These are phyloP conservation scores for Trametes elegans DNA, from an alignment of 768 basidiomycete species.

Conservation along the genomic window DNA sequence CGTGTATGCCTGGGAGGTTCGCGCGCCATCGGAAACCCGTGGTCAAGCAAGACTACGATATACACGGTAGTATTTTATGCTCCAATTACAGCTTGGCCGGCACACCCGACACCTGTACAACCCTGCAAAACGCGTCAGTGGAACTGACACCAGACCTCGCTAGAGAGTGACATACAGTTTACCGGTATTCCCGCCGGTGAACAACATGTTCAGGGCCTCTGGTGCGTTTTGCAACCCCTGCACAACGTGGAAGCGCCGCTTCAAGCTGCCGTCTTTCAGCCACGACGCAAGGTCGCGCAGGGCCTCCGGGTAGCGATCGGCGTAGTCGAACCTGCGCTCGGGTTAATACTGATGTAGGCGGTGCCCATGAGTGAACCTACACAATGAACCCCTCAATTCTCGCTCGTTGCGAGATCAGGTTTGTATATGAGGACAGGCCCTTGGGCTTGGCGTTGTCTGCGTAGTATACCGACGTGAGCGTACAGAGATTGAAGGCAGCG, in stretches of 20 bases:
- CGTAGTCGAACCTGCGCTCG: constrained; percentile 68
- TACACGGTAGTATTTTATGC: no score
- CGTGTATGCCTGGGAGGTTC: no score
- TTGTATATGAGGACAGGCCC: constrained; percentile 65
- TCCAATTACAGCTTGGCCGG: constrained; percentile 15
- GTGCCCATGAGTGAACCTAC: constrained; percentile 37
- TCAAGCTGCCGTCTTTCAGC: constrained; percentile 66
- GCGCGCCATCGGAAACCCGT: not conserved
- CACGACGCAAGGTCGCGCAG: constrained; percentile 54
- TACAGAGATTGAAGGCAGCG: not conserved
- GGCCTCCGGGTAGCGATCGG: constrained; percentile 54
- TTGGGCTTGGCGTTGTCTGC: constrained; percentile 58
- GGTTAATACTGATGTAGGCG: not conserved
- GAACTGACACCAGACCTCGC: not conserved
- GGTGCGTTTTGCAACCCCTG: constrained; percentile 76
- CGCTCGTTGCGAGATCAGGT: constrained; percentile 74
- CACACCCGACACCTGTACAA: constrained; percentile 23
- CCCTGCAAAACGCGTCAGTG: constrained; percentile 1
- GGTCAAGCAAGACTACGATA: no score
- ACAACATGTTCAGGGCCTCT: constrained; percentile 65
- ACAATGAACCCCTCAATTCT: constrained; percentile 84
- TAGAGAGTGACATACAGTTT: constrained; percentile 49
- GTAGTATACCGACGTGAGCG: not conserved
- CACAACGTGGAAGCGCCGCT: constrained; percentile 78
- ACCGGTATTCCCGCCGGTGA: constrained; percentile 74